A percentile compares a stretch with the other conserved stretches of the same genome.
Evolutionary conservation across 345 rosid genomes (phyloP).

Genomic region (Pseudoturritis turrita): DNA sequence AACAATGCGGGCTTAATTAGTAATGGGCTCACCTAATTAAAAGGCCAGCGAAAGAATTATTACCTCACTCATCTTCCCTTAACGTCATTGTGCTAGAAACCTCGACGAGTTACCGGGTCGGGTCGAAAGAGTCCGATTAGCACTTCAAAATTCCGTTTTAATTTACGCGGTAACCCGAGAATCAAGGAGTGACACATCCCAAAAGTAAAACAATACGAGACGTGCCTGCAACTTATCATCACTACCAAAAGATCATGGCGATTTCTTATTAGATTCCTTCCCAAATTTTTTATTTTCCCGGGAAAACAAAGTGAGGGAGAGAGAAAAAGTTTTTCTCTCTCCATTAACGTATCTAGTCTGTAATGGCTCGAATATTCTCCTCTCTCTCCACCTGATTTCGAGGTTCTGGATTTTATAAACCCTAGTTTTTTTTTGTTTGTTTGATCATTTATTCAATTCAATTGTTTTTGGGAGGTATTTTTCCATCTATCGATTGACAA

Average conservation of each 20-base stretch:
- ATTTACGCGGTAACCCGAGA: slow-evolving; percentile 62
- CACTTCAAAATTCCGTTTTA: not conserved
- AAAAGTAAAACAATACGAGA: slow-evolving; percentile 17
- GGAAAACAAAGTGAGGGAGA: slow-evolving; percentile 21
- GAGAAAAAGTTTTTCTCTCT: slow-evolving; percentile 7
- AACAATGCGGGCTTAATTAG: too few species aligned
- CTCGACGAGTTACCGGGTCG: slow-evolving; percentile 13
- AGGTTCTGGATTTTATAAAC: slow-evolving; percentile 9
- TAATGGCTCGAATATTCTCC: slow-evolving; percentile 12
- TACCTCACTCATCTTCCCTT: not conserved
- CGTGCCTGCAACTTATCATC: slow-evolving; percentile 21
- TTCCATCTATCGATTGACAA: not conserved
- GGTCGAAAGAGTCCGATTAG: not conserved
- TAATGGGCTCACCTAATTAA: too few species aligned
- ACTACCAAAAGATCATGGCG: not conserved
- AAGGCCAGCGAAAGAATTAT: not conserved
- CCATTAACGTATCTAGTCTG: not conserved
- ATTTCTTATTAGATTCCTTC: slow-evolving; percentile 10
- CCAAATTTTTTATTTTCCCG: not conserved
- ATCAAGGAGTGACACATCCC: slow-evolving; percentile 24
- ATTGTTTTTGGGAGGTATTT: not conserved
- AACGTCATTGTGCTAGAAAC: not conserved
- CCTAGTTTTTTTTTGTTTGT: not conserved
- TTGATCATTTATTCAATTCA: not conserved
- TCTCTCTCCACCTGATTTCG: slow-evolving; percentile 18